Evolutionary conservation across 2,329 filamentous ascomycete genomes (phyloP), one percentile per base, ranked within the genome.

Genomic region (Coniochaeta sp.): DNA sequence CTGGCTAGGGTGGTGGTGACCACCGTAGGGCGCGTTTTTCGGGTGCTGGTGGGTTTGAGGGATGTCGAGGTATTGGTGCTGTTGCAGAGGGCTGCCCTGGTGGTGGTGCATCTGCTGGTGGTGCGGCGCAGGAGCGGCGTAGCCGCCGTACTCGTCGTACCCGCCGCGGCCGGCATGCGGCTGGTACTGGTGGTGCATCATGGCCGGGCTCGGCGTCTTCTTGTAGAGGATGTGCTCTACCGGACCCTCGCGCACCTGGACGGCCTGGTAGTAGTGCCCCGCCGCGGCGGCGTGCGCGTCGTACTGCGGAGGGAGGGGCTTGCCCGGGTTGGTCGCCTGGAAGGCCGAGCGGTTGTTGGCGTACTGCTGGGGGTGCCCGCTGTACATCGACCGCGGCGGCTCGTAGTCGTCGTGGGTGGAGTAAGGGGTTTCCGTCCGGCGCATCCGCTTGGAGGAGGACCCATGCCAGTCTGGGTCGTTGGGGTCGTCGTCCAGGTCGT

Each of bases 261-360:
- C 53, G 51, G 58, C 60, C 42, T 71, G 69, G 49, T 70, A 69
- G 56, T 71, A 71, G 57, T 71, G 68, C 27, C 60, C 57, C 12
- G 24, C 28, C 1, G 57, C 54, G 13, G 68, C 52, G 16, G 60
- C 56, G 2, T 61, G 56, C 14, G 64, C 54, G 50, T 63, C 67
- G 57, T 74, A 76, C 16, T 65, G 64, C 22, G 60, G 58, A n/a
- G 69, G 62, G 51, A 67, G 55, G n/a, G 66, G 65, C 58, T 70
- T 70, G 16, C 62, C 63, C 4, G 66, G 64, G 54, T 68, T 66
- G 32, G 57, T 56, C 54, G 64, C 66, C 20, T 68, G 65, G 51
- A 68, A 70, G 8, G 64, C 58, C 12, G 68, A 68, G 24, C 61
- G 58, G 49, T 63, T 62, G 7, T 54, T 48, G 51, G 22, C 56